Evolutionary conservation across 225 moss, liverwort and hornwort species (phyloP).

Genomic region (Sphagnum tenellum): DNA sequence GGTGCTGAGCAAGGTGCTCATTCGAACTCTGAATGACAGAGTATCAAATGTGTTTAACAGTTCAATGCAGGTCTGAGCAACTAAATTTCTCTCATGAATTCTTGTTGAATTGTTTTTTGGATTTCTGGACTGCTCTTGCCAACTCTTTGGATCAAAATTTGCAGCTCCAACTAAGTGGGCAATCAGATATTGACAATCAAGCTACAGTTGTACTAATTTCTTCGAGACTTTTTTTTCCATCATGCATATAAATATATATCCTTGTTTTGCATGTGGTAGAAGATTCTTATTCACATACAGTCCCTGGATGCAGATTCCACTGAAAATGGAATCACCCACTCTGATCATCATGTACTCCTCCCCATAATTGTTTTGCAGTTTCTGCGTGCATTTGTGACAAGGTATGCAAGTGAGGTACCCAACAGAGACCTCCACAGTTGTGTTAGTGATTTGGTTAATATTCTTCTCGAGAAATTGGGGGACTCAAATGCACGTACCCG

Average conservation of each 20-base stretch:
- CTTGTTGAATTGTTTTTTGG: no score
- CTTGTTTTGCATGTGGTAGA: no score
- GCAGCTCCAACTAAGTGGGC: no score
- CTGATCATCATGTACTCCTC: background rate
- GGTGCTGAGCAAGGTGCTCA: constrained; percentile 45
- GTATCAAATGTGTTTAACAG: constrained; percentile 70
- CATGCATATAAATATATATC: no score
- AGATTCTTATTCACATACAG: no score
- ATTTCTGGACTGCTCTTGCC: no score
- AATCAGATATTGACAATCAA: no score
- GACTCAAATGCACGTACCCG: constrained; percentile 72
- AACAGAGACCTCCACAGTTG: constrained; percentile 48
- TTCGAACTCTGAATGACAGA: constrained; percentile 69
- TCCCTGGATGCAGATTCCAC: background rate
- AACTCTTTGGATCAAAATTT: no score
- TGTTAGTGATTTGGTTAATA: constrained; percentile 45
- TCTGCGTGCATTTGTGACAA: constrained; percentile 33
- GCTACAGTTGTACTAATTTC: no score
- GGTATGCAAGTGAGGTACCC: constrained; percentile 51
- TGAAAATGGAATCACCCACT: background rate
- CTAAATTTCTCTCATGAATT: no score
- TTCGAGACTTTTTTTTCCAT: no score
- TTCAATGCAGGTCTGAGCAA: constrained; percentile 47
- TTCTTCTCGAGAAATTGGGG: constrained; percentile 84
- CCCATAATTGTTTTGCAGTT: constrained; percentile 26